Percentiles rank a stretch among this genome's conserved stretches.
phyloP scores from a whole-genome alignment of 345 rosid species.

The Anastatica hierochuntica region DNA sequence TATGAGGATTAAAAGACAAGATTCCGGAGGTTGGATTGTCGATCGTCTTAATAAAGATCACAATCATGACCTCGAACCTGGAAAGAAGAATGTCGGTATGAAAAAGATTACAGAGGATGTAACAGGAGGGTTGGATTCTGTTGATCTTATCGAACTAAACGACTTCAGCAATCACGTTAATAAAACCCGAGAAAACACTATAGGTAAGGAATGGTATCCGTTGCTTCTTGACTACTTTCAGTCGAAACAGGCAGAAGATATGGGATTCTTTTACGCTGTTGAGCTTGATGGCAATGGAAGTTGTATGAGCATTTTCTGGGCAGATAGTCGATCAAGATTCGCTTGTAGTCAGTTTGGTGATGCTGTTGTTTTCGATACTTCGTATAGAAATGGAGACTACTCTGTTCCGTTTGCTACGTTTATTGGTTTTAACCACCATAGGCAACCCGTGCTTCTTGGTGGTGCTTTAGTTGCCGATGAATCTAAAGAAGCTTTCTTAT shows the following conservation, averaged over 20 bases:
- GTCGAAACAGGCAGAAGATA: constrained; percentile 65
- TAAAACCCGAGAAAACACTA: constrained; percentile 34
- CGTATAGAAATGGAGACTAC: constrained; percentile 50
- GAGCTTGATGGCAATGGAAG: constrained; percentile 52
- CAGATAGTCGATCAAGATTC: constrained; percentile 75
- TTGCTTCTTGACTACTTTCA: constrained; percentile 65
- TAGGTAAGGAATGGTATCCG: constrained; percentile 67
- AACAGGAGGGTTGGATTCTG: constrained; percentile 39
- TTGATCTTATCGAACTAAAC: constrained; percentile 34
- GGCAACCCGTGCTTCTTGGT: constrained; percentile 77
- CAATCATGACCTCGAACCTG: constrained; percentile 58
- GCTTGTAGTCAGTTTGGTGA: constrained; percentile 84
- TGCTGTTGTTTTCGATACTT: constrained; percentile 61
- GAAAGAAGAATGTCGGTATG: constrained; percentile 33
- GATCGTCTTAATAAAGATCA: constrained; percentile 70
- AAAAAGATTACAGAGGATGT: constrained; percentile 50
- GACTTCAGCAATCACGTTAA: constrained; percentile 2
- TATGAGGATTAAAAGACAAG: constrained; percentile 85
- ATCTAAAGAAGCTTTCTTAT: constrained; percentile 55
- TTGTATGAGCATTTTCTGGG: constrained; percentile 76
- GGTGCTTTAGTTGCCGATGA: constrained; percentile 67
- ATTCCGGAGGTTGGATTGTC: constrained; percentile 69
- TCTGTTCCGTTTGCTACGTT: constrained; percentile 71
- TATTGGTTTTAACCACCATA: constrained; percentile 79
- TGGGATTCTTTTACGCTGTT: constrained; percentile 69